phyloP scores from a whole-genome alignment of 805 yeast species.

The Kuraishia ogatae region DNA sequence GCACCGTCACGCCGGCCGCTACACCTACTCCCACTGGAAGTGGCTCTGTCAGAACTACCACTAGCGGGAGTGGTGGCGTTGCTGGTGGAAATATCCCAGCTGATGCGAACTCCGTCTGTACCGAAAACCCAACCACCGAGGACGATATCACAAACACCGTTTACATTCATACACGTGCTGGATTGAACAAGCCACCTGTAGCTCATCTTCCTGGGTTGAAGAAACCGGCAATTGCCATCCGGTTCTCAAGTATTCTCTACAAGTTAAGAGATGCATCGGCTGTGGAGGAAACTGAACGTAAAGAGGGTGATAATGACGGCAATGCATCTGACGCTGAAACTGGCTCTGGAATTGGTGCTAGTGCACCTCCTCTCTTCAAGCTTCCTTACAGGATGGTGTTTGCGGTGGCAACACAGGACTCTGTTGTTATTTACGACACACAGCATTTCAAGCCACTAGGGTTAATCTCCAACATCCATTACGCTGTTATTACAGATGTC shows the following conservation, averaged over 20 bases:
- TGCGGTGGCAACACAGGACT: conserved; percentile 90
- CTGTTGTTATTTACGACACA: conserved; percentile 77
- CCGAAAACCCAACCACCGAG: conserved; percentile 5
- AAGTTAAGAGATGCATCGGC: conserved; percentile 19
- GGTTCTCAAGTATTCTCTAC: conserved; percentile 67
- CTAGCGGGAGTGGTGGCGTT: no score
- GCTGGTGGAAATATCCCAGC: conserved; percentile 7
- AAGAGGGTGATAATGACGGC: neutral
- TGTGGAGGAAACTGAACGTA: neutral
- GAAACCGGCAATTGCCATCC: conserved; percentile 77
- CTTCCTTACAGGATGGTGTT: conserved; percentile 77
- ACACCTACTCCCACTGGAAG: no score
- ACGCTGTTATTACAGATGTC: conserved; percentile 81
- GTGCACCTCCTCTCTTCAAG: conserved; percentile 26
- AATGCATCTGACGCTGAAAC: no score
- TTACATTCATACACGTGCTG: conserved; percentile 66
- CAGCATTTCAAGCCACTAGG: conserved; percentile 63
- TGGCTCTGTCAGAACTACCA: no score
- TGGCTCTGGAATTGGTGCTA: no score
- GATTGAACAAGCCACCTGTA: conserved; percentile 61
- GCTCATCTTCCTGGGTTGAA: conserved; percentile 72
- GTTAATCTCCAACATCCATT: conserved; percentile 71
- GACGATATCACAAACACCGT: conserved; percentile 49
- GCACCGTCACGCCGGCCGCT: no score
- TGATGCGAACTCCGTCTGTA: no score